A percentile compares a stretch with the other conserved stretches of the same genome.
These are phyloP conservation scores for Venturia asperata DNA, from an alignment of 2,329 filamentous ascomycete genomes.

Conservation along the genomic window DNA sequence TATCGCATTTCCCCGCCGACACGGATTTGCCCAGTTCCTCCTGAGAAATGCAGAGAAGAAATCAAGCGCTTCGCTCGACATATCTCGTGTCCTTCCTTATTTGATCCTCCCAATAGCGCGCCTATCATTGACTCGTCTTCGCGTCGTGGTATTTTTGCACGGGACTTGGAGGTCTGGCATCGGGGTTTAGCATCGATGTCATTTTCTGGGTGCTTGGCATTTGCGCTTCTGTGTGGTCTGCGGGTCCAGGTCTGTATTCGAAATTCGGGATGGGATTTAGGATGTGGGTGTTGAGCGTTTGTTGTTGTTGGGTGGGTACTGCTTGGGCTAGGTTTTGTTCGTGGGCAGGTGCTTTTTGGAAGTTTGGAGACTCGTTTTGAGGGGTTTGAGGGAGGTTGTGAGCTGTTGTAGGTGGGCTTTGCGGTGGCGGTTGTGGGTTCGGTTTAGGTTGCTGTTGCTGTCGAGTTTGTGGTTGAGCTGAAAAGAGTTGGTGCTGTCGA, in stretches of 20 bases:
- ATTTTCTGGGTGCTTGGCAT: constrained; percentile 5
- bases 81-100: too few species aligned
- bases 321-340: constrained; percentile 7
- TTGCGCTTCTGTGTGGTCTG: not conserved
- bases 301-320: not conserved
- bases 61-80: too few species aligned
- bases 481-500: not conserved
- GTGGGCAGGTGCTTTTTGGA: not conserved
- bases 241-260: not conserved
- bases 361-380: not conserved
- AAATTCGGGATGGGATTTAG: not conserved
- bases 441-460: not conserved
- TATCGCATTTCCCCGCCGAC: too few species aligned
- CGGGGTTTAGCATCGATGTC: not conserved
- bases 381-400: not conserved
- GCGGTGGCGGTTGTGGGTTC: not conserved
- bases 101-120: too few species aligned
- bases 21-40: too few species aligned
- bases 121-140: not conserved
- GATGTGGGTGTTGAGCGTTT: too few species aligned
- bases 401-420: not conserved
- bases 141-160: not conserved
- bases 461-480: not conserved
- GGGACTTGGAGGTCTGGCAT: not conserved
- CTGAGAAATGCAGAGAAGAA: too few species aligned